Base-by-base conservation (phyloP, 805 yeast species). In the Candida sithepensis region DNA sequence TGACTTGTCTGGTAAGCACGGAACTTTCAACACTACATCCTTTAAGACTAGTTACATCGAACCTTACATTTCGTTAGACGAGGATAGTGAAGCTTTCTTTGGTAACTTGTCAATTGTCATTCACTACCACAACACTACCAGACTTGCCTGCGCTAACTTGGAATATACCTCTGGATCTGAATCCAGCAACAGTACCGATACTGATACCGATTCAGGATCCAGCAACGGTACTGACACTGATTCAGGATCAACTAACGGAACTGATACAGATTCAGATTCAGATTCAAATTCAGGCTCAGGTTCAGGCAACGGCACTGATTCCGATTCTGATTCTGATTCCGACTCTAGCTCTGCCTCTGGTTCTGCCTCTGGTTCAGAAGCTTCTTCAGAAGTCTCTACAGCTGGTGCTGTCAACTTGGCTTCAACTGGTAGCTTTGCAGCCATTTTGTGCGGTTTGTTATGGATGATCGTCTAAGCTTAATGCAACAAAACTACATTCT, bases 71-170 rank as follows among this genome's bases (percentile, higher is more conserved):
- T 71, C 77, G 0, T 66, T 73, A 55, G 63, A 70, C 55, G 57
- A 60, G 14, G 62, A 59, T 43, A 65, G 71, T 21, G 67, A 67
- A 44, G 59, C 76, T 12, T 67, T 60, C 45, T 63, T 74, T 44
- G 65, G 73, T 44, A 75, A 76, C 16, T 72, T 66, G 53, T 72
- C 84, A 3, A 55, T 78, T 40, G 73, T 72, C 18, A 71, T 80
- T 56, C 84, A 80, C 58, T 72, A 64, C 57, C 72, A 72, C 37
- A 73, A 76, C 57, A 60, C 69, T 41, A 71, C 79, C 34, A 73
- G 70, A 52, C 71, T 79, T 59, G 84, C 85, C 16, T 80, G 85
- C 61, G 78, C 82, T 16, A 75, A 77, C 53, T 76, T 79, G 21
- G 44, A 30, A 19, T 44, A 43, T 38, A 43, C 42, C 12, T 22